These are phyloP conservation scores for Nidularia pulvinata DNA, from an alignment of 768 basidiomycete genomes.

Conservation along the genomic window DNA sequence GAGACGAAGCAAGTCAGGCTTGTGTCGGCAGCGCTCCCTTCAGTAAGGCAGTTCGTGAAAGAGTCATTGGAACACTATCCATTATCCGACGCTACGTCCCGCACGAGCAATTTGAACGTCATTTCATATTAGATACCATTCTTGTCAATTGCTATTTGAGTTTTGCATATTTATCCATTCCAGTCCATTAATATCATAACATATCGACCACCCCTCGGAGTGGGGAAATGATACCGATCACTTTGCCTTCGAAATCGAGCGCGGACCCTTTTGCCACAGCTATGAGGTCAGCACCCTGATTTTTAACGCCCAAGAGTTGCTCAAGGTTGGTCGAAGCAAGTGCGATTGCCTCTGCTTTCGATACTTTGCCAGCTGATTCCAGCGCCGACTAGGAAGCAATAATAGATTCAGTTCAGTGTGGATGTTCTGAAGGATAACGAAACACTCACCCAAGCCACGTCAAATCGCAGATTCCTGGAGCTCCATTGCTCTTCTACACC, in stretches of 20 bases:
- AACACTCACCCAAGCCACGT: conserved; percentile 69
- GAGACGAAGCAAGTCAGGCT: conserved; percentile 76
- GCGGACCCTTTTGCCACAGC: conserved; percentile 32
- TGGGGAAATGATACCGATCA: conserved; percentile 34
- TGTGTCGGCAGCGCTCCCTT: conserved; percentile 65
- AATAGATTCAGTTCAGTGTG: background rate
- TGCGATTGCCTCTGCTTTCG: conserved; percentile 29
- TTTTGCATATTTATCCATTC: background rate
- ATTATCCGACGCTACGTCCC: background rate
- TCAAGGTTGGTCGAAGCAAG: conserved; percentile 42
- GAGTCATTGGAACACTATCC: conserved; percentile 19
- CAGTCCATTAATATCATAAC: conserved; percentile 1
- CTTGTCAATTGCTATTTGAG: background rate
- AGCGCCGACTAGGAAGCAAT: conserved; percentile 17
- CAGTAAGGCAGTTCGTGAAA: conserved; percentile 58
- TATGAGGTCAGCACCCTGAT: conserved; percentile 31
- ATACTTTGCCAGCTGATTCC: conserved; percentile 23
- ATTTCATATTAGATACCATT: conserved; percentile 1
- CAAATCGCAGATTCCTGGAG: conserved; percentile 72
- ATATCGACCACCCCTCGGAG: conserved; percentile 16
- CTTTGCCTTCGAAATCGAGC: conserved; percentile 38
- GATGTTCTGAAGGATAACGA: background rate
- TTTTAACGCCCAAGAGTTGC: conserved; percentile 32
- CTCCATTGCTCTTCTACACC: conserved; percentile 55
- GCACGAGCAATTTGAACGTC: background rate